phyloP scores from a whole-genome alignment of 768 basidiomycete species.

The Fomitopsis serialis region DNA sequence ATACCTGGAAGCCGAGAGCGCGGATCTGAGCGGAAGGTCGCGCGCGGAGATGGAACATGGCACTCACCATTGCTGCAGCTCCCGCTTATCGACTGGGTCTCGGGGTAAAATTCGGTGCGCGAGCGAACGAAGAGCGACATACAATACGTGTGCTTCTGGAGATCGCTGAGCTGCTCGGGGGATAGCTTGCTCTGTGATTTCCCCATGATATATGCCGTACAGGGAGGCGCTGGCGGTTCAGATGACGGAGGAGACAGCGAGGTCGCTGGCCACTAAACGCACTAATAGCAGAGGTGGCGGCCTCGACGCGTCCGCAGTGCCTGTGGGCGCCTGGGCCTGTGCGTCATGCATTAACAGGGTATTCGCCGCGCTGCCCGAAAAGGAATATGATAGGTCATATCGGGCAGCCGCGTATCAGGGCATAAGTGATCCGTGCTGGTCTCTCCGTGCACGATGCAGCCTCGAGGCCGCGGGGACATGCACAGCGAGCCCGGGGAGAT shows the following conservation, averaged over 20 bases:
- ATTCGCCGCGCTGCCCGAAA: background rate
- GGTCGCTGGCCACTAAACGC: background rate
- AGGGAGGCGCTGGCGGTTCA: background rate
- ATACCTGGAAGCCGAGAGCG: conserved; percentile 56
- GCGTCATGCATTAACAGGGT: background rate
- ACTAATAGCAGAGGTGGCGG: background rate
- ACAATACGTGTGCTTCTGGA: conserved; percentile 99
- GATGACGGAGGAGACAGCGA: background rate
- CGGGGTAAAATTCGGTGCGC: conserved; percentile 12
- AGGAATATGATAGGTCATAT: background rate
- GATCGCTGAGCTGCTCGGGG: conserved; percentile 86
- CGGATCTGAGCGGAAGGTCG: conserved; percentile 11
- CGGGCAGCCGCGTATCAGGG: background rate
- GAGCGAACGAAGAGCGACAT: conserved; percentile 23
- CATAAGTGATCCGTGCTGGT: conserved; percentile 7
- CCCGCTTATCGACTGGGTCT: conserved; percentile 84
- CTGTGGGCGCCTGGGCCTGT: background rate
- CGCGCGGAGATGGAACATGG: conserved; percentile 7
- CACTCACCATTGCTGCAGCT: conserved; percentile 87
- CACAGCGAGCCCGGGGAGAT: conserved; percentile 19
- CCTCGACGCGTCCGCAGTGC: background rate
- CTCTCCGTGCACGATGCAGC: conserved; percentile 18
- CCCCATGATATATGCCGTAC: conserved; percentile 56
- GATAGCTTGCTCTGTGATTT: conserved; percentile 96
- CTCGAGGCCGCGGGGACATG: conserved; percentile 26